Base-by-base conservation (phyloP, 164 flowering plant species). In the grape (Vitis vinifera) region DNA sequence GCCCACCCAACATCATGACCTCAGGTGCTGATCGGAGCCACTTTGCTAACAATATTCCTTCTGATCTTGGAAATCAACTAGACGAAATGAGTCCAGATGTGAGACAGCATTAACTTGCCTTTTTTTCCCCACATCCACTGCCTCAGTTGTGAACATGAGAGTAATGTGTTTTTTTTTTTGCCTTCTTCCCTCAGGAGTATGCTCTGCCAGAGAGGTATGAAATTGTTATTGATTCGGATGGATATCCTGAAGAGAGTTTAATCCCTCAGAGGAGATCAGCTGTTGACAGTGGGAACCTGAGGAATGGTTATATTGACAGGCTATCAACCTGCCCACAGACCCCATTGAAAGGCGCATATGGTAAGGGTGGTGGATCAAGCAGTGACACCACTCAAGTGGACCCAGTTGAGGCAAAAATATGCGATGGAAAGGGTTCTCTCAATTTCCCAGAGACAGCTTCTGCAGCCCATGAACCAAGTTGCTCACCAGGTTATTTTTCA, bases 321-420 rank as follows among this genome's bases (percentile, higher is more conserved):
- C 27, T 23, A 23, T 23, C 27, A 23, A 23, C 8, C 14, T 31
- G n/a, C 66, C 19, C 44, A 37, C 31, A 4, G 2, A 30, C 49
- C 8, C 53, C 29, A 3, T 8, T 60, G 68, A 63, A 49, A 51
- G 37, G 27, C 27, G 27, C 49, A 8, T 19, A 51, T 37, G 4
- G n/a, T 16, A 37, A 5, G 4, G 23, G 61, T 37, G 52, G 53
- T 64, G 31, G 55, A 64, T 17, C 51, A 1, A 59, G 59, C 69
- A 72, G 64, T 51, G 64, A 71, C 51, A 65, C 17, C 31, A n/a
- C 69, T 51, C 66, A 72, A 44, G 23, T 30, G 2, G 12, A 3
- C 12, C 15, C 29, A 9, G 17, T 10, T 19, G 27, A 6, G 68
- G 68, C 65, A 56, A 65, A 71, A 48, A 15, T 37, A 37, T 37